Percentiles rank a stretch among this genome's conserved stretches.
Evolutionary conservation across 208 protist genomes (phyloP).

Genomic region (Leishmania tropica): DNA sequence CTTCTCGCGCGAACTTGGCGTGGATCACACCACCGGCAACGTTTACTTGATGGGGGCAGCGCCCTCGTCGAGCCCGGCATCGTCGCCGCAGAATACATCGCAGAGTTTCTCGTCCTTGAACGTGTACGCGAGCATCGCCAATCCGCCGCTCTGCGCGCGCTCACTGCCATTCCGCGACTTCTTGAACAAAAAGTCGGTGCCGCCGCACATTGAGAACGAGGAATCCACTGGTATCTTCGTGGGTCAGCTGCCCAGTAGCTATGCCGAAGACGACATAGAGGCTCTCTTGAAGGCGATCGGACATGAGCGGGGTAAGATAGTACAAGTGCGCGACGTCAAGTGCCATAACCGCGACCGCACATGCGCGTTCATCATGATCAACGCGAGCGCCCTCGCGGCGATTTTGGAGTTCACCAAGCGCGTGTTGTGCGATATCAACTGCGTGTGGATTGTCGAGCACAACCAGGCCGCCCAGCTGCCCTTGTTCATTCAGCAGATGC

Average conservation of each 20-base stretch:
- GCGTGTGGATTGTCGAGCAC: conserved; percentile 71
- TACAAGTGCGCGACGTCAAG: conserved; percentile 82
- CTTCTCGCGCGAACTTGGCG: conserved; percentile 15
- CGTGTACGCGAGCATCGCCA: conserved; percentile 57
- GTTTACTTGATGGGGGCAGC: background rate
- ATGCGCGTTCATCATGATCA: conserved; percentile 86
- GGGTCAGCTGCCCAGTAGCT: conserved; percentile 78
- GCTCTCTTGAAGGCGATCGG: conserved; percentile 70
- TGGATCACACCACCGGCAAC: background rate
- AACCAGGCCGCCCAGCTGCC: conserved; percentile 41
- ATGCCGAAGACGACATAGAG: conserved; percentile 74
- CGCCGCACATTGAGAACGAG: conserved; percentile 44
- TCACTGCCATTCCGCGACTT: conserved; percentile 62
- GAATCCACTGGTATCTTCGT: conserved; percentile 75
- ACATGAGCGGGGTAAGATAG: conserved; percentile 40
- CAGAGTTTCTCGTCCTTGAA: conserved; percentile 23
- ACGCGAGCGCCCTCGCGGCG: conserved; percentile 46
- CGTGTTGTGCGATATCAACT: conserved; percentile 78
- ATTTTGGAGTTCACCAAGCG: conserved; percentile 76
- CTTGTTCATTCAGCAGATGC: conserved; percentile 57
- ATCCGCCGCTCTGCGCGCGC: conserved; percentile 41
- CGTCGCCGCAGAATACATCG: conserved; percentile 28
- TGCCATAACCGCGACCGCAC: conserved; percentile 79
- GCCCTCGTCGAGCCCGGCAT: conserved; percentile 11
- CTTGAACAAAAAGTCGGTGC: conserved; percentile 37